Percentiles rank a stretch among this genome's conserved stretches.
Conservation (phyloP, 1,284 basidiomycete species). For the Puccinia polysora region DNA sequence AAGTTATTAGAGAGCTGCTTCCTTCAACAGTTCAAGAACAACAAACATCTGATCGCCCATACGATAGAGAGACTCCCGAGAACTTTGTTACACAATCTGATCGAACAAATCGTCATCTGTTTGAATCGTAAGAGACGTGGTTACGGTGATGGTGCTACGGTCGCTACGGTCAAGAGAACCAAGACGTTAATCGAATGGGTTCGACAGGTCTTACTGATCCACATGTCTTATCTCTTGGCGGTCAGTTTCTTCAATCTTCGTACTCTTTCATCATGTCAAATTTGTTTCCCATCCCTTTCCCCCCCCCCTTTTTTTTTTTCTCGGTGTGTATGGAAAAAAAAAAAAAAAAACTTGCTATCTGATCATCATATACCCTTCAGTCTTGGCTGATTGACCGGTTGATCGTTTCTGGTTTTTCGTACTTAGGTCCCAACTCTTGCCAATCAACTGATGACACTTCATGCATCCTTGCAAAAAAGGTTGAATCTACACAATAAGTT, state of each 20-base stretch:
- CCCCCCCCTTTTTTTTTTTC: too few species aligned
- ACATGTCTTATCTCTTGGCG: conserved; percentile 90
- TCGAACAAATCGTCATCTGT: conserved; percentile 83
- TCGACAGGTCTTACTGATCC: conserved; percentile 74
- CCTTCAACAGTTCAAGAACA: conserved; percentile 61
- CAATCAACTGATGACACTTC: conserved; percentile 72
- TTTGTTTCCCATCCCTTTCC: conserved; percentile 9
- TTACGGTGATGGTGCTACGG: conserved; percentile 69
- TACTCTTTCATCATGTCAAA: neutral
- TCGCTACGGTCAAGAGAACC: conserved; percentile 79
- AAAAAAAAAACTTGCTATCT: conserved; percentile 53
- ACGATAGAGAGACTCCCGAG: conserved; percentile 83
- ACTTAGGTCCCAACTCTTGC: conserved; percentile 76
- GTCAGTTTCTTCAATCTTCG: conserved; percentile 57
- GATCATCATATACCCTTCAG: too few species aligned
- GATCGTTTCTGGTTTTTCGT: neutral
- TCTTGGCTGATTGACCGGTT: too few species aligned
- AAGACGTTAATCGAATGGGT: conserved; percentile 81
- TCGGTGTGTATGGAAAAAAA: too few species aligned
- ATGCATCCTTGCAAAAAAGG: conserved; percentile 74
- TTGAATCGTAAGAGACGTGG: conserved; percentile 72
- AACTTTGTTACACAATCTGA: conserved; percentile 78
- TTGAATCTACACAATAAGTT: conserved; percentile 78
- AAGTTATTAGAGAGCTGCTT: conserved; percentile 83
- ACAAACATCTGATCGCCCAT: conserved; percentile 73